Percentiles rank a stretch among this genome's conserved stretches.
Conservation (phyloP, 2,329 filamentous ascomycete species). For the Seiridium unicorne region DNA sequence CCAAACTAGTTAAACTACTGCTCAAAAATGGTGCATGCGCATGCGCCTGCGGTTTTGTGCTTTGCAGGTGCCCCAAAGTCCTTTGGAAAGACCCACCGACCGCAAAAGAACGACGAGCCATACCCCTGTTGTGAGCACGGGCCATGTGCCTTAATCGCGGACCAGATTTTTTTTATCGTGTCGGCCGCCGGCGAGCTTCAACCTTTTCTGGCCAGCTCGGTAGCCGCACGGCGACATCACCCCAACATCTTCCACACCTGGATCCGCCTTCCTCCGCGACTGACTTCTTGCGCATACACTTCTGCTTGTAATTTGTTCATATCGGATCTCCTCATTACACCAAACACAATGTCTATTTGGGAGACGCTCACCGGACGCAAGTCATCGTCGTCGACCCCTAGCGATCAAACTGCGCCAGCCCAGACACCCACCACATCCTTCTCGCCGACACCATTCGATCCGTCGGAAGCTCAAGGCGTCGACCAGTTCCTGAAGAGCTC, state of each 20-base stretch:
- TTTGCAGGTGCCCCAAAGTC: background rate
- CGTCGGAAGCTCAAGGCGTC: constrained; percentile 73
- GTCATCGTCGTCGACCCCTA: constrained; percentile 34
- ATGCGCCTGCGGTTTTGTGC: background rate
- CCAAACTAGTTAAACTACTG: background rate
- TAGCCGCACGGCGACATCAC: background rate
- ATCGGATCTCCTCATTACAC: background rate
- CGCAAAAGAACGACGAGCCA: background rate
- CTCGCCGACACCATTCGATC: constrained; percentile 63
- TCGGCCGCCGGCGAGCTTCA: background rate
- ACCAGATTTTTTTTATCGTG: constrained; percentile 8
- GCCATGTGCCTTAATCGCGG: constrained; percentile 8
- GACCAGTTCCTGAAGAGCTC: constrained; percentile 80
- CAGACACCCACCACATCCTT: constrained; percentile 50
- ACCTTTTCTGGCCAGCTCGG: background rate
- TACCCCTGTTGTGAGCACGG: constrained; percentile 3
- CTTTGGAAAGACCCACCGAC: background rate
- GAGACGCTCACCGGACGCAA: constrained; percentile 61
- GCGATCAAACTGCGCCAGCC: constrained; percentile 39
- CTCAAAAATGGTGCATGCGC: background rate
- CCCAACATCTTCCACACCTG: background rate
- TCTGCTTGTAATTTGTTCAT: background rate
- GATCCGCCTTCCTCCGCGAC: background rate
- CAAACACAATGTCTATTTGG: constrained; percentile 54
- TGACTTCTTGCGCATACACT: background rate